Evolutionary conservation across 345 rosid genomes (phyloP).

Genomic region (Lumnitzera racemosa): DNA sequence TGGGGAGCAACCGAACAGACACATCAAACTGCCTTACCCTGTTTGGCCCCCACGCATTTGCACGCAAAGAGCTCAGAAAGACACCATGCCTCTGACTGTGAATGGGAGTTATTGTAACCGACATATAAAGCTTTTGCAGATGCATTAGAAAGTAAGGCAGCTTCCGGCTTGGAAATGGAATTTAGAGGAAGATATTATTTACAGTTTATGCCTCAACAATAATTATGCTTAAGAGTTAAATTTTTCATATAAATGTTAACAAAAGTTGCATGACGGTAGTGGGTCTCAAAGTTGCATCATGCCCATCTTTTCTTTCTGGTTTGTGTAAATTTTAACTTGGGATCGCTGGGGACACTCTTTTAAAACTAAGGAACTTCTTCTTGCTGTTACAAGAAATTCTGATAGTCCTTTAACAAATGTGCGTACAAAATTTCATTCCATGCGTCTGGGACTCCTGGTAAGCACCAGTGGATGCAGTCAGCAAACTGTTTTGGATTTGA

Average conservation of each 20-base stretch:
- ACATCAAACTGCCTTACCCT: conserved; percentile 11
- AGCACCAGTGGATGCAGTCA: conserved; percentile 94
- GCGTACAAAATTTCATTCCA: conserved; percentile 87
- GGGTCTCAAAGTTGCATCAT: no score
- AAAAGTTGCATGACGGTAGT: no score
- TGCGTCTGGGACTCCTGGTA: conserved; percentile 89
- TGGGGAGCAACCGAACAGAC: conserved; percentile 24
- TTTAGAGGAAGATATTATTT: not conserved
- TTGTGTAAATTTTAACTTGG: not conserved
- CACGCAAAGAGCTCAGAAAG: conserved; percentile 12
- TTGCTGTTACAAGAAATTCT: conserved; percentile 16
- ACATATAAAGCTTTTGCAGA: conserved; percentile 1
- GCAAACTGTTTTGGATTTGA: conserved; percentile 57
- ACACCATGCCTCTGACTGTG: conserved; percentile 26
- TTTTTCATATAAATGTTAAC: no score
- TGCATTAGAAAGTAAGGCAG: not conserved
- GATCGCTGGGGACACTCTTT: not conserved
- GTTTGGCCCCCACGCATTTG: conserved; percentile 7
- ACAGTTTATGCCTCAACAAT: no score
- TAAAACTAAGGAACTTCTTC: not conserved
- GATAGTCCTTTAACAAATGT: conserved; percentile 46
- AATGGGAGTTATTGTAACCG: conserved; percentile 65
- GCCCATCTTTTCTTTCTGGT: not conserved
- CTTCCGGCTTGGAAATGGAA: conserved; percentile 5
- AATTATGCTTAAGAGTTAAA: no score